Evolutionary conservation across 805 yeast genomes (phyloP), one percentile per base, ranked within the genome.

Genomic region (Candida ulmi): DNA sequence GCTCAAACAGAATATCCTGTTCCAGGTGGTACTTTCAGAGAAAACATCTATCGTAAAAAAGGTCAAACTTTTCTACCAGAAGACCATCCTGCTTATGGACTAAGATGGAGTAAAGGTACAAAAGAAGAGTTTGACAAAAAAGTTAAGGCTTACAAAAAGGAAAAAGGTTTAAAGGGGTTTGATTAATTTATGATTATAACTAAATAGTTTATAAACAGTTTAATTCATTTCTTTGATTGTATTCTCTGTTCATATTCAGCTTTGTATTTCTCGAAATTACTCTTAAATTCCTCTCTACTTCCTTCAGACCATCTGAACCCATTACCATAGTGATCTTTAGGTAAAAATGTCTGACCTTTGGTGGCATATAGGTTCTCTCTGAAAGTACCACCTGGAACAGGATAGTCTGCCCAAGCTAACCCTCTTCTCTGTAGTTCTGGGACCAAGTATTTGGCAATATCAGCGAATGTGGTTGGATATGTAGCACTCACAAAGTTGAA

Each of bases 401-500:
- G 49, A 43, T 66, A 66, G 34, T 66, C 69, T 8, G 51, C 48
- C 58, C 62, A 54, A 11, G 55, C 57, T 8, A 57, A 49, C 2
- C 68, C 68, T 40, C 68, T 51, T 18, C 36, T 38, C 42, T 57
- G 55, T 30, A 66, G 51, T 32, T 56, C 69, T 8, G 71, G 71
- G 17, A 66, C 39, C 35, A 66, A 48, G 17, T 40, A 44, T 15
- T 66, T 61, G 23, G 63, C 62, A 19, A 67, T 42, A 13, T 68
- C 70, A 43, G 64, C 63, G 42, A 63, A 63, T 4, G 66, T 47
- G 2, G 58, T 63, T 15, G 72, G 72, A 17, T 54, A 46, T 17
- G 57, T 44, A 7, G 65, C 60, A 43, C 60, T 55, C 4, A 62
- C 61, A 35, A 68, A 55, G 43, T 68, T 68, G 49, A 68, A 68